A percentile compares a stretch with the other conserved stretches of the same genome.
These are phyloP conservation scores for Echinochloa phyllopogon DNA, from an alignment of 176 grass and related monocot genomes.

Conservation along the genomic window DNA sequence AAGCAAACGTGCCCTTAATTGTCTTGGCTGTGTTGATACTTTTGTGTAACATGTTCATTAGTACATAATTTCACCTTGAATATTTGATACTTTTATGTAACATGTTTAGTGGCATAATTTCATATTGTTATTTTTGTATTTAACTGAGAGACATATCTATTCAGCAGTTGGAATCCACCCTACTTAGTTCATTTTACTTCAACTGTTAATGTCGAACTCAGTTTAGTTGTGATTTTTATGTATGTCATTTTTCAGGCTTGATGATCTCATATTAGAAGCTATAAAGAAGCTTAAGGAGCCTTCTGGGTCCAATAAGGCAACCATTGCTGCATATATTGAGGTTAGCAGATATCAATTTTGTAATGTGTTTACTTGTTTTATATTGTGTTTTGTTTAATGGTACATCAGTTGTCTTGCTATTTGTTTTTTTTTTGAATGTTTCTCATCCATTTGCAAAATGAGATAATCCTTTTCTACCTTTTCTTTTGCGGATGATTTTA, in stretches of 20 bases:
- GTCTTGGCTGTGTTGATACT: slow-evolving; percentile 31
- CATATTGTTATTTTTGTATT: background rate
- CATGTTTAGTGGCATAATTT: slow-evolving; percentile 17
- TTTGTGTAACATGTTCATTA: slow-evolving; percentile 24
- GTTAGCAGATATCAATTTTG: slow-evolving; percentile 35
- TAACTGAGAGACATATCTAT: slow-evolving; percentile 10
- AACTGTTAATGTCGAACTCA: slow-evolving; percentile 18
- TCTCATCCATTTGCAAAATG: slow-evolving; percentile 11
- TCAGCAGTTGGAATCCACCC: slow-evolving; percentile 1
- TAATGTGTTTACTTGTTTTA: slow-evolving; percentile 21
- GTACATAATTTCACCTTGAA: background rate
- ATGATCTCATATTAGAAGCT: slow-evolving; percentile 89
- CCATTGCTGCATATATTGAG: slow-evolving; percentile 84
- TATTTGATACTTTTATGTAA: slow-evolving; percentile 25
- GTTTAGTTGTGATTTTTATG: slow-evolving; percentile 12
- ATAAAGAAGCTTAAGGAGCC: slow-evolving; percentile 68
- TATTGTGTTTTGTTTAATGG: slow-evolving; percentile 15
- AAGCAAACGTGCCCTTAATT: background rate
- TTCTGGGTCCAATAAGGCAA: slow-evolving; percentile 71
- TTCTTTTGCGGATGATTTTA: slow-evolving; percentile 28
- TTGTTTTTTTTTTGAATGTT: background rate
- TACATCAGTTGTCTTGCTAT: slow-evolving; percentile 12
- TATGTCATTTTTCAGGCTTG: slow-evolving; percentile 56
- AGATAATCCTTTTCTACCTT: slow-evolving; percentile 4
- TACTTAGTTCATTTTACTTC: slow-evolving; percentile 32